Evolutionary conservation across 1,284 basidiomycete species (phyloP).

Genomic region (Malassezia vespertilionis): DNA sequence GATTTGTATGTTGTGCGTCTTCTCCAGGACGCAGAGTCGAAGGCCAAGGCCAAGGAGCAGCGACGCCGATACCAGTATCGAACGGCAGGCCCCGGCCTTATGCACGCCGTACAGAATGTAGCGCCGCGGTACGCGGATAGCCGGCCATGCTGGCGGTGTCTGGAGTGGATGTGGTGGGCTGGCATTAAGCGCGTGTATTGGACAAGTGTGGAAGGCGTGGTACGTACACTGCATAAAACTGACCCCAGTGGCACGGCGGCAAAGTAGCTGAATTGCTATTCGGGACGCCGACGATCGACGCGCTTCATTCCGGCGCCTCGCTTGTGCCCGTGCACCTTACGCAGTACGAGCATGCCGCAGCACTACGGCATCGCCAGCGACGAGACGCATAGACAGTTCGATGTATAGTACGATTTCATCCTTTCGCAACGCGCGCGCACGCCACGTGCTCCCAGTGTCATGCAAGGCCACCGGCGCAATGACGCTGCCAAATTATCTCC

Average conservation of each 20-base stretch:
- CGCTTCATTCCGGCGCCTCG: not conserved
- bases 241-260: slow-evolving; percentile 17
- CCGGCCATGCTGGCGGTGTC: slow-evolving; percentile 21
- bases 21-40: slow-evolving; percentile 18
- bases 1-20: slow-evolving; percentile 22
- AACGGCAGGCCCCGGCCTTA: not conserved
- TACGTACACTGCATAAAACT: not conserved
- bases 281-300: not conserved
- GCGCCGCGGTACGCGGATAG: slow-evolving; percentile 19
- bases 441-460: no score
- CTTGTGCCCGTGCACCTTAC: slow-evolving; percentile 18
- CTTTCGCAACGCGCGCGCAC: no score
- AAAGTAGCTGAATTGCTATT: slow-evolving; percentile 18
- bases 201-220: slow-evolving; percentile 15
- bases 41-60: slow-evolving; percentile 19
- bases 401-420: no score
- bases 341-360: slow-evolving; percentile 22
- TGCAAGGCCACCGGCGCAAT: no score
- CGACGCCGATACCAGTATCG: slow-evolving; percentile 5
- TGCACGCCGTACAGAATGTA: not conserved
- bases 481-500: no score
- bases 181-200: slow-evolving; percentile 23
- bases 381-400: no score
- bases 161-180: slow-evolving; percentile 23
- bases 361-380: not conserved